Base-by-base conservation (phyloP, 108 stramenopile species). In the Nitzschia putrida region DNA sequence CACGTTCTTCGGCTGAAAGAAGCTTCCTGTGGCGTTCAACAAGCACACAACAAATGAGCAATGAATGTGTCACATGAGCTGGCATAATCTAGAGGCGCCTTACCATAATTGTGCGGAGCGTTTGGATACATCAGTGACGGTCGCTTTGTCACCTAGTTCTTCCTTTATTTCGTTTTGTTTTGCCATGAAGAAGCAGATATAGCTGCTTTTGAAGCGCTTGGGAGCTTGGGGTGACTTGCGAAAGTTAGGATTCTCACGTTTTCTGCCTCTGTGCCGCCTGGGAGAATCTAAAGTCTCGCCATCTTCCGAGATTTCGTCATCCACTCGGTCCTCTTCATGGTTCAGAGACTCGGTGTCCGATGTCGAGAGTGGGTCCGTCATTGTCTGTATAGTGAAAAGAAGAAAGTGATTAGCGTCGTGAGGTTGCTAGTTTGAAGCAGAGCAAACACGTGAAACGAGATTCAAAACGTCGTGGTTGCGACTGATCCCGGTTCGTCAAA, bases 161-260 rank as follows among this genome's bases (percentile, higher is more conserved):
- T 86, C 55, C 64, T 81, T 81, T 73, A 86, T 83, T 57, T 81
- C 77, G 11, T 60, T 44, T 65, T 77, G 76, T 50, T 81, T 79
- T 11, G 82, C 71, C 57, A 71, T 83, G 64, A 83, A 86, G 71
- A 86, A 86, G 51, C 58, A 81, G 42, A 86, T 86, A 57, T 86
- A 86, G 50, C 80, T 81, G 16, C 72, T 74, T 54, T 81, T 81
- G 73, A 86, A 86, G n/a, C 85, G 38, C 50, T 86, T 86, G 13
- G 85, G 85, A 47, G 85, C 83, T 44, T 81, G 80, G 13, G 80
- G 80, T 0, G 77, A 73, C 57, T 81, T 84, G 29, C 82, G 45
- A 16, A 83, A 50, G 18, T 53, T 65, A 11, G 69, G 18, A 18
- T 34, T 61, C 25, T 77, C 69, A 22, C 69, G 72, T 57, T 63